Percentiles rank a stretch among this genome's conserved stretches.
phyloP scores from a whole-genome alignment of 2,329 filamentous ascomycete species.

The Fusarium fujikuroi region DNA sequence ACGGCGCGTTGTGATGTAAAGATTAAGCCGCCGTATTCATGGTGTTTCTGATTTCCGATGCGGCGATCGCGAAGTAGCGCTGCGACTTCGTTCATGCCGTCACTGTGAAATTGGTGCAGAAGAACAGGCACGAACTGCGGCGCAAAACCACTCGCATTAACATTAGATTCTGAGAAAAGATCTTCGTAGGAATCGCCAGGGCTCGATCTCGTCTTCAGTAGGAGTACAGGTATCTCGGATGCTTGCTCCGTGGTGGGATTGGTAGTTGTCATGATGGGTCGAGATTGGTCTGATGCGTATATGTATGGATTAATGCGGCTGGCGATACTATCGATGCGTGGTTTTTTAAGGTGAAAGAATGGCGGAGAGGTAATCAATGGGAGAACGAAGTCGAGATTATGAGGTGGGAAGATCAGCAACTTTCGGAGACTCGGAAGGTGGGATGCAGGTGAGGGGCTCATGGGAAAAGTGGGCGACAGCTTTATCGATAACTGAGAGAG shows the following conservation, averaged over 20 bases:
- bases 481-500: conserved; percentile 28
- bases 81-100: conserved; percentile 65
- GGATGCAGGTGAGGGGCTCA: conserved; percentile 25
- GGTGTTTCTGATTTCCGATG: conserved; percentile 53
- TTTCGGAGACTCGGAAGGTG: conserved; percentile 28
- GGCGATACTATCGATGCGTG: background rate
- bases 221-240: conserved; percentile 63
- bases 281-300: background rate
- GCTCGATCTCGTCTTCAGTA: conserved; percentile 81
- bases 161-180: conserved; percentile 62
- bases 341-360: background rate
- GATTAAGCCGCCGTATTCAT: conserved; percentile 77
- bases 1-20: conserved; percentile 88
- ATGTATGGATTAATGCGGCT: background rate
- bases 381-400: conserved; percentile 23
- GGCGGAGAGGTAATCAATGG: background rate
- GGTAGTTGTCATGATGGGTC: conserved; percentile 19
- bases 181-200: conserved; percentile 79
- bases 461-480: conserved; percentile 29
- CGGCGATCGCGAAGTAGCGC: conserved; percentile 57
- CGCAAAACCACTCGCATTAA: conserved; percentile 59
- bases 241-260: conserved; percentile 24
- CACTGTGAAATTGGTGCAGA: conserved; percentile 73
- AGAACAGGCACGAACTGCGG: conserved; percentile 82
- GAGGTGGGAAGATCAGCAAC: conserved; percentile 32